A percentile compares a stretch with the other conserved stretches of the same genome.
Conservation (phyloP, 2,329 filamentous ascomycete species). For the Colletotrichum truncatum region DNA sequence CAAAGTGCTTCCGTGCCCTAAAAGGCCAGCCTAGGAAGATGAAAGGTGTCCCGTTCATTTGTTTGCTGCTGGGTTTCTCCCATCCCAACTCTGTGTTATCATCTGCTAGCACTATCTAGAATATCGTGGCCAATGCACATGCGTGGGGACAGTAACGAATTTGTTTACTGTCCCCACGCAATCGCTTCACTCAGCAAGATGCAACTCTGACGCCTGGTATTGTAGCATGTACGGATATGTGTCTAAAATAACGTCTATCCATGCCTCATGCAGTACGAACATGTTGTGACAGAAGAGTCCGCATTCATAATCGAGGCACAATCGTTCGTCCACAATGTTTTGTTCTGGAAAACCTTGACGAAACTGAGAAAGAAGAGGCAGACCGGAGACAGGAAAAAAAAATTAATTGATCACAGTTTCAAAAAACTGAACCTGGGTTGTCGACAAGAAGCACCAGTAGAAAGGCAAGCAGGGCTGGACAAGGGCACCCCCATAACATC, state of each 20-base stretch:
- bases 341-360: not conserved
- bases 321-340: too few relatives aligned
- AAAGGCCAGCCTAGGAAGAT: not conserved
- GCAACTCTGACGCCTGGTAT: too few relatives aligned
- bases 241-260: too few relatives aligned
- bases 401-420: slow-evolving; percentile 13
- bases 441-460: slow-evolving; percentile 1
- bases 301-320: too few relatives aligned
- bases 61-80: not conserved
- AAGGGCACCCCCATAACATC: slow-evolving; percentile 18
- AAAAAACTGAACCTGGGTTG: slow-evolving; percentile 12
- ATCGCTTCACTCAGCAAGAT: too few relatives aligned
- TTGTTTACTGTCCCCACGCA: too few relatives aligned
- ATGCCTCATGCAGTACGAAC: too few relatives aligned
- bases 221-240: too few relatives aligned
- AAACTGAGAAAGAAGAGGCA: not conserved
- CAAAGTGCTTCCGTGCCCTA: slow-evolving; percentile 5
- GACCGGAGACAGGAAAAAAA: not conserved
- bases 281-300: too few relatives aligned
- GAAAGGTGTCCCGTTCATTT: not conserved
- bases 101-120: not conserved
- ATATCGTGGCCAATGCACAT: not conserved
- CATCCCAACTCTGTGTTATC: not conserved
- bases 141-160: not conserved
- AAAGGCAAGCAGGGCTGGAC: slow-evolving; percentile 14